Evolutionary conservation across 441 rosid genomes (phyloP), one percentile per base, ranked within the genome.

Genomic region (Manihot esculenta): DNA sequence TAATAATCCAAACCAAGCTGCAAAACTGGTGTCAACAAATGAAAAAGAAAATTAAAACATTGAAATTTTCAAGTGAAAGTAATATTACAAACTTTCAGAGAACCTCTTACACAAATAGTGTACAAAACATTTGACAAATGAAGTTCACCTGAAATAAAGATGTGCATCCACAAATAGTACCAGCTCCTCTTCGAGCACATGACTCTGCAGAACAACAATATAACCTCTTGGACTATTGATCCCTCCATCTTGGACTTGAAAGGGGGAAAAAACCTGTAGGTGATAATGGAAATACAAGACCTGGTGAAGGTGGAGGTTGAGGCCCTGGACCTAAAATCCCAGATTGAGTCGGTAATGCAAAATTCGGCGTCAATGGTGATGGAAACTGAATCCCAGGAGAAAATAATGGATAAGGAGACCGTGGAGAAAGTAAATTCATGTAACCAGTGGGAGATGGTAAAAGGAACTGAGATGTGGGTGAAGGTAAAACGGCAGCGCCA

Each of bases 171-270:
- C 54, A 38, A 72, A 70, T 64, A 72, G 63, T 26, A 33, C 63
- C 72, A 38, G 72, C 64, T 78, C 78, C 77, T 56, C 68, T 47
- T 64, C 79, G 49, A 68, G 75, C 65, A 68, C 67, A 66, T 68
- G 72, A 59, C 72, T 69, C 71, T 53, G 57, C 73, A 62, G 66
- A 61, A n/a, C n/a, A n/a, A n/a, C n/a, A n/a, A n/a, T n/a, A n/a
- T n/a, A n/a, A 81, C 69, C 26, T 30, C 79, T 63, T 60, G 72
- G 61, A 72, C 79, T 82, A 88, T 75, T 80, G 87, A 67, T 79
- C 83, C 70, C 89, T 84, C 98, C 98, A 91, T 82, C 89, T 88
- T 72, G 98, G 98, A 81, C 96, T 89, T 59, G 87, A 76, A 41
- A 82, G 64, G 14, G 97, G 86, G 62, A 86, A 93, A 71, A 85